These are phyloP conservation scores for Dentipellis sp. DNA, from an alignment of 768 basidiomycete species.

Conservation along the genomic window DNA sequence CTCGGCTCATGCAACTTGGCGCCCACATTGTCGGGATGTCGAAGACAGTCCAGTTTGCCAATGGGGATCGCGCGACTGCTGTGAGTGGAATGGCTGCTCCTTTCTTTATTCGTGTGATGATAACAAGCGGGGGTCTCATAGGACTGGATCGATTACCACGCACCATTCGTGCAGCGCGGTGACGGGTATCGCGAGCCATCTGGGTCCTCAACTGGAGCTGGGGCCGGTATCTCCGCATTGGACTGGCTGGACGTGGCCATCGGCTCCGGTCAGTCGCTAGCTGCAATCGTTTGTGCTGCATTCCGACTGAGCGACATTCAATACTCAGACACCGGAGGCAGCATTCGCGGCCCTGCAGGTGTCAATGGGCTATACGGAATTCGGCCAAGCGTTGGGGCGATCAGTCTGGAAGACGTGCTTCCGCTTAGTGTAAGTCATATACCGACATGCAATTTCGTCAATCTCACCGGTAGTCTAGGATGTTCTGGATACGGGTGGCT, in stretches of 20 bases:
- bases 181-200: background rate
- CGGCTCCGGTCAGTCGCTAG: background rate
- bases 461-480: background rate
- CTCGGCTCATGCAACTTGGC: background rate
- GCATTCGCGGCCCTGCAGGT: background rate
- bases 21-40: background rate
- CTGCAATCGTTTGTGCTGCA: background rate
- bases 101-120: too few species aligned
- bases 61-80: background rate
- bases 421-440: background rate
- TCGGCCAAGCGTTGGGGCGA: background rate
- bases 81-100: background rate
- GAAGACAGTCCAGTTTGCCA: background rate
- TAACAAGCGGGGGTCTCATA: background rate
- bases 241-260: background rate
- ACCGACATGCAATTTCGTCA: background rate
- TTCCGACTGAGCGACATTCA: background rate
- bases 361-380: background rate
- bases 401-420: background rate
- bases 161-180: background rate
- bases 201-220: background rate
- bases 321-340: background rate
- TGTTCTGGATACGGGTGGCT: background rate
- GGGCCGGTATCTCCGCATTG: background rate
- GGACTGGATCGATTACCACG: background rate